phyloP scores from a whole-genome alignment of 495 filamentous ascomycete genomes.

The Tuber melanosporum region DNA sequence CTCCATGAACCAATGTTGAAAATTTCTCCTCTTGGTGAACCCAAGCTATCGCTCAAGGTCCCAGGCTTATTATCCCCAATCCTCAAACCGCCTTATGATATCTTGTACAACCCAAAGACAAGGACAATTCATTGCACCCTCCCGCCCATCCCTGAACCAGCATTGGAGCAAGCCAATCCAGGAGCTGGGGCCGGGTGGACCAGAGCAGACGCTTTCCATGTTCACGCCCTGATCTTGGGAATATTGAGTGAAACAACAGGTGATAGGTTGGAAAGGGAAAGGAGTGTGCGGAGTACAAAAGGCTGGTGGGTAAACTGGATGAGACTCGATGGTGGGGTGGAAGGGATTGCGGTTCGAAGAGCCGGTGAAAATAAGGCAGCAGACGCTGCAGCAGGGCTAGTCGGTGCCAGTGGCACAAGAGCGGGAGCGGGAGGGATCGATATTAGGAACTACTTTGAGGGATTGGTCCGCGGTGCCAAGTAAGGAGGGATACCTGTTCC shows the following conservation, averaged over 20 bases:
- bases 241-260: conserved; percentile 61
- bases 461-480: conserved; percentile 38
- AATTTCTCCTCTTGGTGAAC: conserved; percentile 44
- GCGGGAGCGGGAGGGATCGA: conserved; percentile 24
- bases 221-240: conserved; percentile 75
- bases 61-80: neutral
- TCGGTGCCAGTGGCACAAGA: conserved; percentile 8
- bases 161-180: conserved; percentile 36
- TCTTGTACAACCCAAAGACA: conserved; percentile 74
- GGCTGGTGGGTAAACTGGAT: conserved; percentile 99
- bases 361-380: conserved; percentile 32
- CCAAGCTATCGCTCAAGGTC: conserved; percentile 2
- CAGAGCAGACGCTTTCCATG: conserved; percentile 83
- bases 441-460: conserved; percentile 53
- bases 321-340: conserved; percentile 28
- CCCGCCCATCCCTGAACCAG: conserved; percentile 71
- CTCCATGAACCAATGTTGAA: conserved; percentile 45
- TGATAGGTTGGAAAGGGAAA: conserved; percentile 60
- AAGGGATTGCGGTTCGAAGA: conserved; percentile 35
- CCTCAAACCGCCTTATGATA: conserved; percentile 55
- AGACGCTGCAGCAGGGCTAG: conserved; percentile 20
- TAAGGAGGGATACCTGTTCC: conserved; percentile 23
- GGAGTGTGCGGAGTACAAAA: conserved; percentile 82
- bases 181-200: conserved; percentile 52
- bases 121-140: conserved; percentile 76